Conservation (phyloP, 78 protist genomes). For the Dictyostelium brefeldianum region DNA sequence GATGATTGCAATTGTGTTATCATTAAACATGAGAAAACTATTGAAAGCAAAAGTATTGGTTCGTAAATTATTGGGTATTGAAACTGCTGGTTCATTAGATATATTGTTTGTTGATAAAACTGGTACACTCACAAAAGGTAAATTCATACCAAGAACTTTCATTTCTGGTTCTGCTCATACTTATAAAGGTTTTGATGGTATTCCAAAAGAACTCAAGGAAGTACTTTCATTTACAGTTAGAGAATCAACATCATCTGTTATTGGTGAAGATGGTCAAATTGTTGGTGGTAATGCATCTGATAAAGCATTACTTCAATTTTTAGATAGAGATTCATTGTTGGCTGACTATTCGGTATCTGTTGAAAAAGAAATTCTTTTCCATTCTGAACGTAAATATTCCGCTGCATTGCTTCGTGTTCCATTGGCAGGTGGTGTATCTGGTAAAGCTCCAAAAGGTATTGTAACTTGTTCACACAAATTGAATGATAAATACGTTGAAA, state of each 20-base stretch:
- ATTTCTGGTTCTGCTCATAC: constrained; percentile 66
- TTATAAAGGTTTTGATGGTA: constrained; percentile 59
- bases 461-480: constrained; percentile 34
- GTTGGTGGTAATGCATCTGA: constrained; percentile 89
- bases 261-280: constrained; percentile 82
- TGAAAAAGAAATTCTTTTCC: constrained; percentile 74
- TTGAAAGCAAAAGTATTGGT: constrained; percentile 85
- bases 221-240: constrained; percentile 81
- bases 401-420: constrained; percentile 71
- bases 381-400: constrained; percentile 77
- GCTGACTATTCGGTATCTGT: constrained; percentile 57
- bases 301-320: constrained; percentile 77
- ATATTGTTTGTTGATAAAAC: constrained; percentile 87
- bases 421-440: constrained; percentile 55
- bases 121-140: constrained; percentile 89
- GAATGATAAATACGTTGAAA: neutral
- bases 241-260: constrained; percentile 81
- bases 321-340: constrained; percentile 50
- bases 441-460: constrained; percentile 79
- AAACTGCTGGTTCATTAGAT: constrained; percentile 87
- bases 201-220: constrained; percentile 70
- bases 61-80: constrained; percentile 86
- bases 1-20: constrained; percentile 88
- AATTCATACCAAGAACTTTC: constrained; percentile 72
- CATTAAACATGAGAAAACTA: constrained; percentile 86